These are phyloP conservation scores for Helichrysum umbraculigerum DNA, from an alignment of 129 eudicot species.

Conservation along the genomic window DNA sequence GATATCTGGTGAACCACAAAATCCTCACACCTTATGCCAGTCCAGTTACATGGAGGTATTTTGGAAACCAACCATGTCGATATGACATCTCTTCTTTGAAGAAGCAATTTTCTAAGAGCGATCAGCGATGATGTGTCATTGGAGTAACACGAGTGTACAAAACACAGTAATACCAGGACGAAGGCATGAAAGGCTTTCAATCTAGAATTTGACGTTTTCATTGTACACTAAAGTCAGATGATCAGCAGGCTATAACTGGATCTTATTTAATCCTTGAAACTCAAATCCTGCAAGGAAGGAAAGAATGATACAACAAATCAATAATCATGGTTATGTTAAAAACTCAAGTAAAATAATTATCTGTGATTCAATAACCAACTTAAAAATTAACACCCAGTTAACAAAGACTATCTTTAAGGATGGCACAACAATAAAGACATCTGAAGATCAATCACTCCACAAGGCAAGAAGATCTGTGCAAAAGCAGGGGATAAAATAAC, in stretches of 20 bases:
- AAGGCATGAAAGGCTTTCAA: slow-evolving; percentile 24
- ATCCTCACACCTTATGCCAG: slow-evolving; percentile 65
- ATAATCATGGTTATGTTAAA: background rate
- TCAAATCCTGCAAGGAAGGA: slow-evolving; percentile 35
- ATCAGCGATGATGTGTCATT: slow-evolving; percentile 44
- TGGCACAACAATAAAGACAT: background rate
- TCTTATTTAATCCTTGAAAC: slow-evolving; percentile 10
- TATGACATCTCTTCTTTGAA: slow-evolving; percentile 37
- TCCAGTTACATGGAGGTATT: slow-evolving; percentile 78
- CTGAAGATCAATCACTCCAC: background rate
- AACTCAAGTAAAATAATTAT: background rate
- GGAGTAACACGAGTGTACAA: slow-evolving; percentile 30
- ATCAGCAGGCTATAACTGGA: background rate
- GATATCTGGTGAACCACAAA: slow-evolving; percentile 45
- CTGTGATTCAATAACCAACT: background rate
- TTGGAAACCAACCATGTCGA: slow-evolving; percentile 65
- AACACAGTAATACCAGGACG: slow-evolving; percentile 34
- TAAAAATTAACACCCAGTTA: too few species aligned
- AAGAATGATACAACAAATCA: background rate
- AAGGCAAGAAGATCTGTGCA: slow-evolving; percentile 1
- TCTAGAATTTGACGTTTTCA: slow-evolving; percentile 34
- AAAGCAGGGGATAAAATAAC: background rate
- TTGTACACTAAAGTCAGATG: slow-evolving; percentile 20
- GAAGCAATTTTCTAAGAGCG: slow-evolving; percentile 46
- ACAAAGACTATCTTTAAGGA: too few species aligned